Evolutionary conservation across 257 asterid species (phyloP), one percentile per base, ranked within the genome.

Genomic region (Hygrophila difformis): DNA sequence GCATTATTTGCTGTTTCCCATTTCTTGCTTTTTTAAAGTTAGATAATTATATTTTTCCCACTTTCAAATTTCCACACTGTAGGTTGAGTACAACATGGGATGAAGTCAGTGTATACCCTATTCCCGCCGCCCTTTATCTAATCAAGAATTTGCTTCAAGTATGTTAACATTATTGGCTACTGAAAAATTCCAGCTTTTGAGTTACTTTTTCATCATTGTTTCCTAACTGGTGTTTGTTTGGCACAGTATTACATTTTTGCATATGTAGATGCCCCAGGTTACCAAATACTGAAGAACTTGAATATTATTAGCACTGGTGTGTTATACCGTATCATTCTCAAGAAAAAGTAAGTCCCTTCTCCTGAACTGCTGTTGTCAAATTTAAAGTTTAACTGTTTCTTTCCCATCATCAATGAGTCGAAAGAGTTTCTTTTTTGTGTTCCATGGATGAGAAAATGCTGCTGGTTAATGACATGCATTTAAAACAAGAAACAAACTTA

Each of bases 211-310:
- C 38, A 10, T 38, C 18, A 49, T 53, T 68, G 55, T 46, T 64
- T 61, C 19, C 62, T 65, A 39, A 61, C 35, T 31, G 38, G 21
- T 50, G 35, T 62, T 44, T 57, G 35, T 52, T 55, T 69, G 46
- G 62, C 62, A 83, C 94, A 91, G 99, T 91, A 91, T 71, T 86
- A 82, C 71, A 91, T 86, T 59, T 86, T 91, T 76, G 89, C 86
- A 21, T 91, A 91, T 53, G 99, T 91, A 41, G 99, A 91, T 80
- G 99, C 99, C 69, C 99, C 99, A 49, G 96, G 99, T 45, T 91
- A 91, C 74, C 99, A 91, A 74, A 82, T 91, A 70, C 71, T 91
- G 49, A 91, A 91, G 84, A 91, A 86, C 66, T 71, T 91, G 21
- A 91, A 91, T 71, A 91, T 91, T 64, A 86, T 91, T 72, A 91